phyloP scores from a whole-genome alignment of 1,139 yeast genomes.

The Zygosaccharomyces sapae region DNA sequence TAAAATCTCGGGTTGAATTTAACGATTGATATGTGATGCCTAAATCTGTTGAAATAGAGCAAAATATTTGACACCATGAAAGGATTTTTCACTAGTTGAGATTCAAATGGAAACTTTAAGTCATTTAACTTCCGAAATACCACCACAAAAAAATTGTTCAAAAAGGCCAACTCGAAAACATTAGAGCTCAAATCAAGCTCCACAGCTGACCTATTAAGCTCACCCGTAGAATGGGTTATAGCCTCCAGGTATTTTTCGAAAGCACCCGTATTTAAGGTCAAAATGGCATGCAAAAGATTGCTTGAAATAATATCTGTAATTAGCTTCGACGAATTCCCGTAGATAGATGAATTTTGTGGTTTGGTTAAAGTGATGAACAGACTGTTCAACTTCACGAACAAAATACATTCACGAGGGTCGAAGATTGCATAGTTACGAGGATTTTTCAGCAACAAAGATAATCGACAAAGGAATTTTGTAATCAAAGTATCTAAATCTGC shows the following conservation, averaged over 20 bases:
- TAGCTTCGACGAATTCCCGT: constrained; percentile 24
- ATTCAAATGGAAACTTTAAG: constrained; percentile 9
- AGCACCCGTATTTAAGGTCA: constrained; percentile 19
- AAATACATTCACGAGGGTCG: constrained; percentile 21
- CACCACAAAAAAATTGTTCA: constrained; percentile 11
- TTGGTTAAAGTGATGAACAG: constrained; percentile 32
- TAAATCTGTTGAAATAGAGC: constrained; percentile 11
- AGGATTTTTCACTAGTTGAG: constrained; percentile 13
- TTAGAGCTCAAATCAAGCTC: constrained; percentile 6
- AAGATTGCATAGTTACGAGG: constrained; percentile 18
- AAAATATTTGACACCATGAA: constrained; percentile 19
- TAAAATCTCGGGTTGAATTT: constrained; percentile 11
- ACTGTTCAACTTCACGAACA: constrained; percentile 27
- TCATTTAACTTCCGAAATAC: constrained; percentile 12
- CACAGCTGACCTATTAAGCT: not conserved
- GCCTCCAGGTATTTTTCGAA: constrained; percentile 26
- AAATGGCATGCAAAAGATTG: constrained; percentile 23
- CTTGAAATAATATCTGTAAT: constrained; percentile 25
- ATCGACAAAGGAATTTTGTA: constrained; percentile 20
- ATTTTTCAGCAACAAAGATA: constrained; percentile 16
- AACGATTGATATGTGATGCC: constrained; percentile 6
- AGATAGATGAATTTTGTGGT: constrained; percentile 33
- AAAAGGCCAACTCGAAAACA: constrained; percentile 16
- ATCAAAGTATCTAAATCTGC: constrained; percentile 22
- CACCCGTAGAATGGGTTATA: constrained; percentile 12